A percentile compares a stretch with the other conserved stretches of the same genome.
phyloP scores from a whole-genome alignment of 2,329 filamentous ascomycete species.

The Monilinia fructigena region DNA sequence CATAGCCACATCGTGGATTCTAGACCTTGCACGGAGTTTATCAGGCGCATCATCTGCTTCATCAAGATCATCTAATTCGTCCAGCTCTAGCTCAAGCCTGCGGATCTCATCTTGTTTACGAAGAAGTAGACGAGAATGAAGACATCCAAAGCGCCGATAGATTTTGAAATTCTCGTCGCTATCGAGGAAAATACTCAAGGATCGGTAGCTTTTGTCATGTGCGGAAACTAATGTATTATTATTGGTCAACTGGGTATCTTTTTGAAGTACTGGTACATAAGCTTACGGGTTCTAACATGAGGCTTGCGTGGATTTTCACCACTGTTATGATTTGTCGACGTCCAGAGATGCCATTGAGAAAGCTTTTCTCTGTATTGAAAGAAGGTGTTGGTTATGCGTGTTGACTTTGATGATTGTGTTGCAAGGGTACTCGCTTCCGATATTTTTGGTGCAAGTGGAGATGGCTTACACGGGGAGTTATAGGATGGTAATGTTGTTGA shows the following conservation, averaged over 20 bases:
- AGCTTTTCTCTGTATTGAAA: not conserved
- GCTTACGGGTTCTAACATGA: slow-evolving; percentile 14
- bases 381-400: not conserved
- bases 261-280: not conserved
- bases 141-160: slow-evolving; percentile 45
- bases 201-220: slow-evolving; percentile 42
- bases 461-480: slow-evolving; percentile 1
- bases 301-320: not conserved
- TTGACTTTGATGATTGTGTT: not conserved
- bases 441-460: not conserved
- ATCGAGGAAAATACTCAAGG: slow-evolving; percentile 43
- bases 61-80: slow-evolving; percentile 28
- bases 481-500: slow-evolving; percentile 1
- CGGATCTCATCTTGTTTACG: slow-evolving; percentile 32
- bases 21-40: slow-evolving; percentile 13
- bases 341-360: not conserved
- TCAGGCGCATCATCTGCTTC: slow-evolving; percentile 7
- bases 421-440: not conserved
- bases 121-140: slow-evolving; percentile 43
- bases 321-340: not conserved
- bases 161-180: slow-evolving; percentile 46
- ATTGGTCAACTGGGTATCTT: not conserved
- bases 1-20: slow-evolving; percentile 20
- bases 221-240: slow-evolving; percentile 22
- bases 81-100: slow-evolving; percentile 29